A percentile compares a stretch with the other conserved stretches of the same genome.
These are phyloP conservation scores for Cynara cardunculus DNA, from an alignment of 129 eudicot genomes.

Conservation along the genomic window DNA sequence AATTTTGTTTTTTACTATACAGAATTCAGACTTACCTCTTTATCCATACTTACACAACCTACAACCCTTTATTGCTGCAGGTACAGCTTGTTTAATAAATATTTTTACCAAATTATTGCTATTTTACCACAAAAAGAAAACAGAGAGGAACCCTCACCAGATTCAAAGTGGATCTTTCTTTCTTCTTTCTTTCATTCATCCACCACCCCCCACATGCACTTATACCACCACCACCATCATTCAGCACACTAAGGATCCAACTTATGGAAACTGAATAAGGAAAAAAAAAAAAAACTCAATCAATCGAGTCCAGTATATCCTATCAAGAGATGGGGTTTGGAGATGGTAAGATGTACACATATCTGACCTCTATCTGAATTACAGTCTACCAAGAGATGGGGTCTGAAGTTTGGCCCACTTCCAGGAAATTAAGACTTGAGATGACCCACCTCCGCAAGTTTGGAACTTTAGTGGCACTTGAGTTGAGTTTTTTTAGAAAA, in stretches of 20 bases:
- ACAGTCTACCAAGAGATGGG: no score
- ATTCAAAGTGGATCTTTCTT: slow-evolving; percentile 17
- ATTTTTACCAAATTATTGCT: neutral
- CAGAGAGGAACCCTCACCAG: neutral
- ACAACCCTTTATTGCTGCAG: slow-evolving; percentile 12
- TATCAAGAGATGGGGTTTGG: no score
- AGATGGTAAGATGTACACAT: no score
- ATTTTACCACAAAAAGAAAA: slow-evolving; percentile 15
- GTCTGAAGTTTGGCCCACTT: no score
- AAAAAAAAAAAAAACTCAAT: no score
- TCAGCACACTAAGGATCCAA: neutral
- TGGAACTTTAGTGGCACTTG: no score
- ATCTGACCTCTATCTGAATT: no score
- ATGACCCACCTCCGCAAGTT: no score
- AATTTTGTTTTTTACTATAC: slow-evolving; percentile 14
- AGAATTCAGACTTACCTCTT: slow-evolving; percentile 12
- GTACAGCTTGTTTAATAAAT: neutral
- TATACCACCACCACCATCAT: slow-evolving; percentile 16
- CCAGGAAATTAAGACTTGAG: no score
- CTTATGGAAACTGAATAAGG: no score
- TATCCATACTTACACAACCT: neutral
- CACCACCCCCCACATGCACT: slow-evolving; percentile 27
- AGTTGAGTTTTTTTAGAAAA: no score
- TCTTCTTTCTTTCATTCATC: slow-evolving; percentile 8
- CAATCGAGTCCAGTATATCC: no score